Evolutionary conservation across 2,329 filamentous ascomycete species (phyloP).

Genomic region (Cordyceps tenuipes): DNA sequence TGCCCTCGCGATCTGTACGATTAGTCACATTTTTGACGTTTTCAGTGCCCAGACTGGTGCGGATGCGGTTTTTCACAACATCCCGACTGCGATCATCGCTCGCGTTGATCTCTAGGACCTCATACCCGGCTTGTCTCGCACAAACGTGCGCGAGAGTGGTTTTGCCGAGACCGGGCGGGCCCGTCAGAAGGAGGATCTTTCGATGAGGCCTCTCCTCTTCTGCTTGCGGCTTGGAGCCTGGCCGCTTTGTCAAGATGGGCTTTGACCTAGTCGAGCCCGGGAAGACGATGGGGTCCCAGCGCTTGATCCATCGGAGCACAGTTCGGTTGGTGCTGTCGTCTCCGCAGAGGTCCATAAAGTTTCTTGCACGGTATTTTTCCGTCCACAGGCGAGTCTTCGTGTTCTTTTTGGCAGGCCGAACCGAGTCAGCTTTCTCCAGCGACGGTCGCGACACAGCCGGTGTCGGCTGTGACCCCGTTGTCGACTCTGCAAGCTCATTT

Average conservation of each 20-base stretch:
- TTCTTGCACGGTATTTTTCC: slow-evolving; percentile 89
- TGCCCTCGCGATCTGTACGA: slow-evolving; percentile 42
- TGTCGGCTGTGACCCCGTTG: slow-evolving; percentile 15
- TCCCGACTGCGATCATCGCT: slow-evolving; percentile 87
- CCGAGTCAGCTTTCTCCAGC: slow-evolving; percentile 27
- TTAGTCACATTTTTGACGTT: slow-evolving; percentile 74
- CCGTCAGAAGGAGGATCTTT: slow-evolving; percentile 84
- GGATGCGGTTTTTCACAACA: slow-evolving; percentile 84
- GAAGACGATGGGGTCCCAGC: slow-evolving; percentile 89
- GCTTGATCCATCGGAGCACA: slow-evolving; percentile 88
- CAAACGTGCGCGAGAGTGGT: slow-evolving; percentile 95
- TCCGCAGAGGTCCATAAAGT: slow-evolving; percentile 87
- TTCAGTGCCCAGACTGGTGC: slow-evolving; percentile 87
- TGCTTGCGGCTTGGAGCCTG: slow-evolving; percentile 33
- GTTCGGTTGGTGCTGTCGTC: slow-evolving; percentile 89
- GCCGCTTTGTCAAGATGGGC: slow-evolving; percentile 32
- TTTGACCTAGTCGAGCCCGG: slow-evolving; percentile 61
- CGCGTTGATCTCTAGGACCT: slow-evolving; percentile 94
- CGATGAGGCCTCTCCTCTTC: slow-evolving; percentile 70
- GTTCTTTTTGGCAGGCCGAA: slow-evolving; percentile 26
- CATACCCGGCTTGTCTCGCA: slow-evolving; percentile 89
- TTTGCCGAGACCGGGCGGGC: slow-evolving; percentile 88
- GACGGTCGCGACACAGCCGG: slow-evolving; percentile 32
- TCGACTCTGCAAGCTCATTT: slow-evolving; percentile 41
- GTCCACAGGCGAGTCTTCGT: slow-evolving; percentile 71